A percentile compares a stretch with the other conserved stretches of the same genome.
Evolutionary conservation across 176 grass and related monocot genomes (phyloP).

Genomic region (maize (Zea mays)): Zm-B73-REFERENCE-NAM-5.0 NC_050102.1:71242001-71242500

Average conservation of each 20-base stretch:
- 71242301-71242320: constrained; percentile 52
- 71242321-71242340: constrained; percentile 50
- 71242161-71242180: constrained; percentile 21
- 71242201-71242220: background rate
- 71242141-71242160: constrained; percentile 94
- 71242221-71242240: background rate
- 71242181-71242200: background rate
- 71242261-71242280: constrained; percentile 91
- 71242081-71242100: constrained; percentile 47
- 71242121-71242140: constrained; percentile 78
- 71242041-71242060: constrained; percentile 47
- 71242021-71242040: background rate
- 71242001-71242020: too few species aligned
- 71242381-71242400: background rate
- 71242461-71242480: constrained; percentile 37
- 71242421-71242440: background rate
- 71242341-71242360: background rate
- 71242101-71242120: constrained; percentile 79
- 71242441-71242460: constrained; percentile 14
- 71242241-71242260: constrained; percentile 71
- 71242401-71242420: background rate
- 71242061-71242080: constrained; percentile 59
- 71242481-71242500: background rate
- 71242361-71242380: background rate
- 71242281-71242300: constrained; percentile 76